A percentile compares a stretch with the other conserved stretches of the same genome.
Evolutionary conservation across 1,139 yeast species (phyloP).

Genomic region (Yamadazyma membranifaciens): DNA sequence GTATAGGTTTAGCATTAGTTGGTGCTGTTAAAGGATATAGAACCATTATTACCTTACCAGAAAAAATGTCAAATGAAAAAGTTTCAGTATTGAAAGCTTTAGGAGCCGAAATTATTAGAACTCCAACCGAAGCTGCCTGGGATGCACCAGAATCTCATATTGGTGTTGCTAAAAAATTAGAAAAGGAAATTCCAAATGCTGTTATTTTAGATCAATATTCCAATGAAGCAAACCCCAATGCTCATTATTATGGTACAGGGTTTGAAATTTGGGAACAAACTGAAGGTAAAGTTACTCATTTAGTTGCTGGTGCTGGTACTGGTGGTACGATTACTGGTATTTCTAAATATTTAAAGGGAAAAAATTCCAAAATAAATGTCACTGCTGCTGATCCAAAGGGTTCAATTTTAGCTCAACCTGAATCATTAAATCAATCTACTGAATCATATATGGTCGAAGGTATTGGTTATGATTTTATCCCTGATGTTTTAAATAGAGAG

Average conservation of each 20-base stretch:
- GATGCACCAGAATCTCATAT: constrained; percentile 90
- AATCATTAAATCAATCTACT: constrained; percentile 58
- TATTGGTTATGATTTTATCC: constrained; percentile 87
- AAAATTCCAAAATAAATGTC: constrained; percentile 59
- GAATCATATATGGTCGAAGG: constrained; percentile 84
- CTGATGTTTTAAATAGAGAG: constrained; percentile 71
- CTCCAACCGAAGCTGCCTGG: constrained; percentile 94
- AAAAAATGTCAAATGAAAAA: constrained; percentile 90
- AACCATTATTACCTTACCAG: constrained; percentile 86
- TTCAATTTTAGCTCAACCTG: constrained; percentile 82
- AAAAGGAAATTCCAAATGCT: constrained; percentile 83
- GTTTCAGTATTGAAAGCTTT: constrained; percentile 85
- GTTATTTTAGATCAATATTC: constrained; percentile 83
- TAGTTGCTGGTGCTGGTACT: constrained; percentile 91
- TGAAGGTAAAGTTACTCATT: constrained; percentile 66
- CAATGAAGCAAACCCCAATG: constrained; percentile 76
- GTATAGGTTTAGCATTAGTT: constrained; percentile 83
- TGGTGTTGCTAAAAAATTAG: constrained; percentile 81
- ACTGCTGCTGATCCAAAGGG: constrained; percentile 89
- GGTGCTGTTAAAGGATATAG: constrained; percentile 89
- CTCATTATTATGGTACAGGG: constrained; percentile 85
- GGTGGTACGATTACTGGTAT: constrained; percentile 85
- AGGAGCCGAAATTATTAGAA: constrained; percentile 89
- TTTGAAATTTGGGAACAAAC: constrained; percentile 85
- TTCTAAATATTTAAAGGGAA: constrained; percentile 71